Base-by-base conservation (phyloP, 2,329 filamentous ascomycete genomes). In the Purpureocillium takamizusanense region DNA sequence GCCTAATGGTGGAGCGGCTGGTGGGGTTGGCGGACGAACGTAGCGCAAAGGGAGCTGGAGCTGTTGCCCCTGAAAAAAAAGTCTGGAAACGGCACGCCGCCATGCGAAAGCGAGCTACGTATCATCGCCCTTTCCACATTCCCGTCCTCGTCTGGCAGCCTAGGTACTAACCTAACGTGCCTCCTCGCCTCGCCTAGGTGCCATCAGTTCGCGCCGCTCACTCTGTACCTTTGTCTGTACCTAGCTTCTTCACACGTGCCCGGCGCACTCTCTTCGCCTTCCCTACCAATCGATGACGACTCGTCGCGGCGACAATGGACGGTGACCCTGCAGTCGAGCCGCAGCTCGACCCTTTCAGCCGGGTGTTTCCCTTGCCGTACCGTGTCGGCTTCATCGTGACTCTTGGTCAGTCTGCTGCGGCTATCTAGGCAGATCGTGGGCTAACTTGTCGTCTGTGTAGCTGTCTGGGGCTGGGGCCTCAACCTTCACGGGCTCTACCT, bases 401-500 rank as follows among this genome's bases (percentile, higher is more conserved):
- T 38, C 67, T 94, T 46, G 90, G 88, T 94, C 70, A 46, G 72
- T 52, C 25, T 30, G 6, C 28, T 13, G 12, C 6, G 28, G 28
- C n/a, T 30, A 13, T 12, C n/a, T 30, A 12, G 7, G 28, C 7
- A 13, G 11, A 34, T 43, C 28, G 14, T 23, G 5, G 21, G 21
- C 21, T 25, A 25, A 25, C 21, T 5, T 25, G 10, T 6, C 21
- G 21, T 25, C 21, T 25, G 4, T 15, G 43, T 48, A 94, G 88
- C 86, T 50, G 81, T 94, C 54, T 97, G 90, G 90, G 88, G 86
- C 58, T 98, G 90, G 88, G 88, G 83, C 48, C 63, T 84, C 51
- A 97, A 95, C 66, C 77, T 97, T 31, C 88, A 95, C 57, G 89
- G 86, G 64, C 79, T 97, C 43, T 73, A 82, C 52, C 64, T 78